phyloP scores from a whole-genome alignment of 306 rosid species.

The Prosopis cineraria region DNA sequence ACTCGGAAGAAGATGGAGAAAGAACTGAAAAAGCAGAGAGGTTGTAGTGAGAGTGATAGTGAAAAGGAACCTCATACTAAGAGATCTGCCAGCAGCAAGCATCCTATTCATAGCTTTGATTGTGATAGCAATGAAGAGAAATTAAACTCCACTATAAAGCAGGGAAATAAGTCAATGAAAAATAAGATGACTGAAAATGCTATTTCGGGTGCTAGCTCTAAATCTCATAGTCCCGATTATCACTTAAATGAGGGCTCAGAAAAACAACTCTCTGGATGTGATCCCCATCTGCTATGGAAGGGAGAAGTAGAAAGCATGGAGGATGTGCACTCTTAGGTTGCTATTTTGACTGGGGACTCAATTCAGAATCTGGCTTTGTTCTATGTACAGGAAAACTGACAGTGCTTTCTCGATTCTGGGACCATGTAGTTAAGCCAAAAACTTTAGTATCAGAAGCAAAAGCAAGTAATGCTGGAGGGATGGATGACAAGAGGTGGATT shows the following conservation, averaged over 20 bases:
- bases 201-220: slow-evolving; percentile 43
- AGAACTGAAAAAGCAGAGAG: slow-evolving; percentile 67
- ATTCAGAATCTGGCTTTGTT: slow-evolving; percentile 70
- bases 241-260: slow-evolving; percentile 45
- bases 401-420: slow-evolving; percentile 77
- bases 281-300: slow-evolving; percentile 55
- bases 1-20: slow-evolving; percentile 86
- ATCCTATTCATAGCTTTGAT: slow-evolving; percentile 52
- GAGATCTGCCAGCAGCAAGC: slow-evolving; percentile 50
- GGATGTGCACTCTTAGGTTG: slow-evolving; percentile 72
- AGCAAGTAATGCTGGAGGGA: slow-evolving; percentile 73
- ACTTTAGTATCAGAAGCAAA: slow-evolving; percentile 73
- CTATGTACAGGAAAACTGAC: slow-evolving; percentile 77
- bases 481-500: slow-evolving; percentile 91
- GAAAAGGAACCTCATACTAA: slow-evolving; percentile 40
- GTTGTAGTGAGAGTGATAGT: slow-evolving; percentile 58
- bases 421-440: slow-evolving; percentile 71
- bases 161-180: slow-evolving; percentile 64
- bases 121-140: slow-evolving; percentile 76
- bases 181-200: slow-evolving; percentile 60
- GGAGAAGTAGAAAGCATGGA: slow-evolving; percentile 71
- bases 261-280: slow-evolving; percentile 46
- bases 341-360: slow-evolving; percentile 55
- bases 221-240: slow-evolving; percentile 46
- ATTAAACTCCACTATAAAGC: slow-evolving; percentile 76